A percentile compares a stretch with the other conserved stretches of the same genome.
These are phyloP conservation scores for Trametes sanguinea DNA, from an alignment of 768 basidiomycete species.

Conservation along the genomic window DNA sequence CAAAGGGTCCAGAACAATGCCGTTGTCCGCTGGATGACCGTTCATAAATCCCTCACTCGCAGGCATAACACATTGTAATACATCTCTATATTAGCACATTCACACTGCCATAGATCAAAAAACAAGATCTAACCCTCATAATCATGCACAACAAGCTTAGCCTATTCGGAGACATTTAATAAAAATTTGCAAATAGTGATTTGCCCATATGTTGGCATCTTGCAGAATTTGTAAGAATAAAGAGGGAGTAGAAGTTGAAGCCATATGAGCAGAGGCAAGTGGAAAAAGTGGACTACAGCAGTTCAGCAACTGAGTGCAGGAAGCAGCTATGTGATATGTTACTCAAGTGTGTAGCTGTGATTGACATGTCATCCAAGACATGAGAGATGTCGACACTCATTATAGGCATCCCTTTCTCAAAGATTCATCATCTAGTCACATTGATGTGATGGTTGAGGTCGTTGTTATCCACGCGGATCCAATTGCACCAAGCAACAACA, in stretches of 20 bases:
- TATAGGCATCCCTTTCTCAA: slow-evolving; percentile 14
- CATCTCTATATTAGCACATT: too few species aligned
- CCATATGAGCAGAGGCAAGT: slow-evolving; percentile 20
- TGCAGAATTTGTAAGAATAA: slow-evolving; percentile 9
- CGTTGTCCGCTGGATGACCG: too few species aligned
- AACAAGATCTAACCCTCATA: too few species aligned
- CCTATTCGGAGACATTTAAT: background rate
- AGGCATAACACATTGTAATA: too few species aligned
- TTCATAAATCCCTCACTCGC: too few species aligned
- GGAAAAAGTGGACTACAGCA: slow-evolving; percentile 38
- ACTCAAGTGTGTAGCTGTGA: too few species aligned
- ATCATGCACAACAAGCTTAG: background rate
- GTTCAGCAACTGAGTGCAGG: background rate
- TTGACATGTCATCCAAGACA: too few species aligned
- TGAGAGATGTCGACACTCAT: slow-evolving; percentile 17
- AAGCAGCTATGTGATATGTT: too few species aligned
- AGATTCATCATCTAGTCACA: slow-evolving; percentile 22
- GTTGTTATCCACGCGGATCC: slow-evolving; percentile 15
- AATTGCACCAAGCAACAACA: background rate
- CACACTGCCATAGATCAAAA: too few species aligned
- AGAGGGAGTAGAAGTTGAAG: slow-evolving; percentile 32
- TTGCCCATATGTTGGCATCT: background rate
- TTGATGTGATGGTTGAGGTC: background rate
- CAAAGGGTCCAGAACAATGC: background rate
- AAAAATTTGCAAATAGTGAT: background rate